Conservation (phyloP, 305 asterid species). For the Fraxinus sp. region DNA sequence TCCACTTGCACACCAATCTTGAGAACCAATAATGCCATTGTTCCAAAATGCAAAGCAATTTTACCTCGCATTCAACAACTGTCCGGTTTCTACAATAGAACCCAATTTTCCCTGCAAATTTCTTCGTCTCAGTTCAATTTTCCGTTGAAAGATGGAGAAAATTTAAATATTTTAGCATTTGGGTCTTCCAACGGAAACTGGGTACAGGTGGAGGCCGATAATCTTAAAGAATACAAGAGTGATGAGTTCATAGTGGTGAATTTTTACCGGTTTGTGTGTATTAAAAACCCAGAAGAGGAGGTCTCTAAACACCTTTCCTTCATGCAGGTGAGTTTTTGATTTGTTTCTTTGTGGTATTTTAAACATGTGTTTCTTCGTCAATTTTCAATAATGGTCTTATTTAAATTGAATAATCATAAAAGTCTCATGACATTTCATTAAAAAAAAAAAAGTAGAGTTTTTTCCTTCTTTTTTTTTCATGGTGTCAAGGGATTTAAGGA, state of each 20-base stretch:
- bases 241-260: conserved; percentile 77
- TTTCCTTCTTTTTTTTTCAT: not conserved
- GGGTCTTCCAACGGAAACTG: conserved; percentile 39
- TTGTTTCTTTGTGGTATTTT: not conserved
- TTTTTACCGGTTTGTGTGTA: conserved; percentile 66
- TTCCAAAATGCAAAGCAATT: not conserved
- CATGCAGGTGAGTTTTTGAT: conserved; percentile 49
- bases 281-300: conserved; percentile 66
- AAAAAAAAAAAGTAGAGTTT: not conserved
- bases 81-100: conserved; percentile 22
- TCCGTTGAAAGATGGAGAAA: conserved; percentile 25
- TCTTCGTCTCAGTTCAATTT: conserved; percentile 16
- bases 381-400: not conserved
- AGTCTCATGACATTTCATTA: not conserved
- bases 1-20: conserved; percentile 31
- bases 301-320: conserved; percentile 72
- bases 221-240: conserved; percentile 32
- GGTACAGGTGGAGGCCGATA: conserved; percentile 36
- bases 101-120: conserved; percentile 27
- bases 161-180: conserved; percentile 36
- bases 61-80: conserved; percentile 14
- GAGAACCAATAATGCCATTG: conserved; percentile 21
- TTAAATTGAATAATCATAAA: not conserved
- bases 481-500: not conserved
- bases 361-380: not conserved